Percentiles rank a stretch among this genome's conserved stretches.
Evolutionary conservation across 805 yeast genomes (phyloP).

Genomic region (Isabelozyma rhagii): DNA sequence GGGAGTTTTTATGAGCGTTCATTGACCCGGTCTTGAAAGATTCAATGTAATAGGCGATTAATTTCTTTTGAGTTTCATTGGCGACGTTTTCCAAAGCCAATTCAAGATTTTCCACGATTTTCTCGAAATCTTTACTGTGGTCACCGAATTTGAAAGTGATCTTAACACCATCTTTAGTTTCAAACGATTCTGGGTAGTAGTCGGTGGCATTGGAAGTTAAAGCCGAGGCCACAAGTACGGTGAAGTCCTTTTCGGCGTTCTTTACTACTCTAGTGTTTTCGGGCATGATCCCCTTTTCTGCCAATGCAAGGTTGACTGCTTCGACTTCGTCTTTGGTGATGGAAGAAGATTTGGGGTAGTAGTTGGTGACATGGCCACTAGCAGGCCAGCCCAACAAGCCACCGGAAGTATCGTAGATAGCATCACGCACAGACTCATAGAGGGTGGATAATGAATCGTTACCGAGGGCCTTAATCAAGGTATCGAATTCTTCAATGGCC

Average conservation of each 20-base stretch:
- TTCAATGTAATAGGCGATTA: constrained; percentile 64
- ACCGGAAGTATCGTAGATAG: constrained; percentile 51
- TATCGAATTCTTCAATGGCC: constrained; percentile 43
- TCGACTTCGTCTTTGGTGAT: constrained; percentile 62
- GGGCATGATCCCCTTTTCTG: constrained; percentile 62
- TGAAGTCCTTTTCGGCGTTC: constrained; percentile 42
- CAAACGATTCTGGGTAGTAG: constrained; percentile 49
- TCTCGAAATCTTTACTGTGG: constrained; percentile 60
- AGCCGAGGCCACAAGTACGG: constrained; percentile 69
- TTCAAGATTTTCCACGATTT: constrained; percentile 53
- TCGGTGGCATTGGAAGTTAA: constrained; percentile 43
- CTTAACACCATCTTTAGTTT: constrained; percentile 17
- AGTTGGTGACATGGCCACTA: constrained; percentile 70
- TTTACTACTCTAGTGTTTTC: constrained; percentile 79
- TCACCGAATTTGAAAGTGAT: constrained; percentile 72
- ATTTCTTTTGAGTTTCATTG: constrained; percentile 64
- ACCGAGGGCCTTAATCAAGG: constrained; percentile 41
- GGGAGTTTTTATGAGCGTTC: constrained; percentile 82
- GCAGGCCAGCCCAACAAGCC: constrained; percentile 73
- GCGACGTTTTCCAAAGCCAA: constrained; percentile 64
- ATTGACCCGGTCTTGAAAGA: constrained; percentile 80
- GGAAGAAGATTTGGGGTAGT: constrained; percentile 50
- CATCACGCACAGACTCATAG: constrained; percentile 42
- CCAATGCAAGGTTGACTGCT: constrained; percentile 62
- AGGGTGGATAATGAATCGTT: constrained; percentile 30